Evolutionary conservation across 176 grass and related monocot genomes (phyloP).

Genomic region (Tuctoria greenei): DNA sequence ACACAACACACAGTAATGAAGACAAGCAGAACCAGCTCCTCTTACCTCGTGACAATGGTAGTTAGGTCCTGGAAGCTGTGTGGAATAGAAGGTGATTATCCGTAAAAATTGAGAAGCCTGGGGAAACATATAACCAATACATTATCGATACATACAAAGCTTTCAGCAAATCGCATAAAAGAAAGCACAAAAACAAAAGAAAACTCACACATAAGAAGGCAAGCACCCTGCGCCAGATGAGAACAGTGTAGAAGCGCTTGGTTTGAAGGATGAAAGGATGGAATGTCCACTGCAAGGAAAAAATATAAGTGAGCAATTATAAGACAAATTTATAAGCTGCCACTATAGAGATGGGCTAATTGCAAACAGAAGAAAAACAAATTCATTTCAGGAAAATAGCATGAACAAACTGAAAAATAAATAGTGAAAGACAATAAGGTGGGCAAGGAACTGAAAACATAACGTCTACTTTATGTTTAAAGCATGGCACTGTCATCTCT

Average conservation of each 20-base stretch:
- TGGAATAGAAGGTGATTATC: constrained; percentile 87
- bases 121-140: constrained; percentile 17
- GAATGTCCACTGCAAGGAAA: constrained; percentile 76
- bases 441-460: background rate
- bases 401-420: background rate
- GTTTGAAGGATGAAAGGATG: constrained; percentile 79
- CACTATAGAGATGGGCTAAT: background rate
- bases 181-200: constrained; percentile 2
- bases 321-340: background rate
- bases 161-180: constrained; percentile 2
- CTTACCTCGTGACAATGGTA: constrained; percentile 86
- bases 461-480: too few relatives aligned
- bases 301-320: background rate
- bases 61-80: constrained; percentile 89
- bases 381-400: constrained; percentile 14
- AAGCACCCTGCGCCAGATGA: constrained; percentile 81
- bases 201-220: constrained; percentile 81
- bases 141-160: background rate
- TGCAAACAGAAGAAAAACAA: background rate
- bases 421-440: background rate
- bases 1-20: background rate
- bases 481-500: too few relatives aligned
- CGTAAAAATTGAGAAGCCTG: constrained; percentile 83
- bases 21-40: background rate
- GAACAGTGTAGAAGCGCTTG: constrained; percentile 84